Evolutionary conservation across 495 filamentous ascomycete species (phyloP), one percentile per base, ranked within the genome.

Genomic region (Lindgomyces ingoldianus): DNA sequence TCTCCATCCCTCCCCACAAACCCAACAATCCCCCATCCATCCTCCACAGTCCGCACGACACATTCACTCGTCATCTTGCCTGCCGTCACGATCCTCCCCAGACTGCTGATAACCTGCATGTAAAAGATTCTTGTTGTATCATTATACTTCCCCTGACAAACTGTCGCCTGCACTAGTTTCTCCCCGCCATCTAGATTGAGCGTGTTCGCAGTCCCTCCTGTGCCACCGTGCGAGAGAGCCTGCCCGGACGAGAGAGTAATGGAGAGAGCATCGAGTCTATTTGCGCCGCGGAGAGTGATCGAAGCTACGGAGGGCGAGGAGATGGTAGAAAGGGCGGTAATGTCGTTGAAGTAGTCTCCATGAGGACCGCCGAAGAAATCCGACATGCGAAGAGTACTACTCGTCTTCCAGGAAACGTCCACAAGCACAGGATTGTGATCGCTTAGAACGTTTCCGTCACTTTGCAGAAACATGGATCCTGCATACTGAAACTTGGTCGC

Each of bases 371-470:
- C 85, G 45, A 75, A 81, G 65, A 82, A 76, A 27, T 75, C 72
- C 27, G 79, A 81, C 61, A 81, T 75, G 16, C 80, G 75, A 44
- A 83, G 70, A 1, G 69, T 66, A 3, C 60, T 51, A 1, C 76
- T 76, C 9, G 75, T 62, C 6, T 74, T 62, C 81, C 82, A 87
- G 75, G 2, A 8, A 58, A 87, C 83, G 56, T 81, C 80, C 0
- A 81, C 80, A 3, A 76, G 70, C 30, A 87, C 73, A 0, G 85
- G 84, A 64, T 87, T 85, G 54, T 88, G 84, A 66, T 88, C 85
- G 4, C 81, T 83, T 25, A 89, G 75, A 9, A 87, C 73, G 30
- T 71, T 73, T 1, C 83, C 82, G 68, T 82, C 68, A 1, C 75
- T 57, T 69, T 84, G 79, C 0, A 84, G 71, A 72, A 87, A 88